phyloP scores from a whole-genome alignment of 106 monocot species.

The Posidonia australis region DNA sequence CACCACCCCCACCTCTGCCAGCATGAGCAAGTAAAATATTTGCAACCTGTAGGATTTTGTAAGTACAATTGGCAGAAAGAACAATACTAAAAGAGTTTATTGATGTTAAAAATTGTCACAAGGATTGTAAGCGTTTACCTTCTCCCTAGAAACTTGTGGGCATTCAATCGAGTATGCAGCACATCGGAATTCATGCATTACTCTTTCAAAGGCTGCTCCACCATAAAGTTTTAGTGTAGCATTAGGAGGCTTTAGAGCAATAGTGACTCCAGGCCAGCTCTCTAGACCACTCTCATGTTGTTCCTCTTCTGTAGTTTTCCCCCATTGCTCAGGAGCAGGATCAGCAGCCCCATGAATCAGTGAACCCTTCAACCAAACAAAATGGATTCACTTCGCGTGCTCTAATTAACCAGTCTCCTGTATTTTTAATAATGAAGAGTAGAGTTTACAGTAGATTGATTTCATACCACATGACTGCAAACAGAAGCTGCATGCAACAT shows the following conservation, averaged over 20 bases:
- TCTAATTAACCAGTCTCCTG: not conserved
- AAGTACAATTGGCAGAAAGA: not conserved
- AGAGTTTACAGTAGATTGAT: not conserved
- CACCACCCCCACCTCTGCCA: slow-evolving; percentile 71
- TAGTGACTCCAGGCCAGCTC: slow-evolving; percentile 78
- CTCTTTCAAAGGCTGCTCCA: slow-evolving; percentile 98
- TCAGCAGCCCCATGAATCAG: slow-evolving; percentile 93
- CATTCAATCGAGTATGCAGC: slow-evolving; percentile 93
- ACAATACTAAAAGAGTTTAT: not conserved
- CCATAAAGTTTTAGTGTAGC: slow-evolving; percentile 74
- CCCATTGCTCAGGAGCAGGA: slow-evolving; percentile 97
- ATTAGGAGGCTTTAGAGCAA: slow-evolving; percentile 61
- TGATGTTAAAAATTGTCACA: not conserved
- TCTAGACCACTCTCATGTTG: slow-evolving; percentile 72
- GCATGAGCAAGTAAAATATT: slow-evolving; percentile 99
- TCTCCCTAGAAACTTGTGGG: slow-evolving; percentile 89
- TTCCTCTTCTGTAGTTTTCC: slow-evolving; percentile 76
- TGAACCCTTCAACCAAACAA: slow-evolving; percentile 38
- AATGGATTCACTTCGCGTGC: not conserved
- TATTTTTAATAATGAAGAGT: not conserved
- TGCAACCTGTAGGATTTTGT: slow-evolving; percentile 46
- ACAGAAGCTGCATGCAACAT: slow-evolving; percentile 86
- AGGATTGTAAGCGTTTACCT: slow-evolving; percentile 29
- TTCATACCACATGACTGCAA: slow-evolving; percentile 77
- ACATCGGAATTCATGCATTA: slow-evolving; percentile 92